Conservation (phyloP, 495 filamentous ascomycete species). For the Margaritispora aquatica region DNA sequence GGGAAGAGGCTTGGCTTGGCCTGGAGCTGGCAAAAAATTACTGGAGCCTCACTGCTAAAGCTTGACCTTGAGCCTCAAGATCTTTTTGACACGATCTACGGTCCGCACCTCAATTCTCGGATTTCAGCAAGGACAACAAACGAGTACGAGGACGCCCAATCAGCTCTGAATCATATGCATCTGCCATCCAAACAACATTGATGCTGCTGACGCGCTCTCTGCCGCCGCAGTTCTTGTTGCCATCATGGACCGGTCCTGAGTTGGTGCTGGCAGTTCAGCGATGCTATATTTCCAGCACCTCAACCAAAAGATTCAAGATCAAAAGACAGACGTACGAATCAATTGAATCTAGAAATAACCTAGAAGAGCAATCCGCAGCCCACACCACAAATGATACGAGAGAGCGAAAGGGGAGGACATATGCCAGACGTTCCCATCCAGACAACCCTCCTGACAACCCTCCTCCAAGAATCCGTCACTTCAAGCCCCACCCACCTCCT, state of each 20-base stretch:
- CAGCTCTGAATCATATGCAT: conserved; percentile 1
- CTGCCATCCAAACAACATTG: conserved; percentile 23
- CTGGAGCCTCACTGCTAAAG: conserved; percentile 2
- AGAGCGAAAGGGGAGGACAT: neutral
- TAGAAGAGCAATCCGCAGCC: neutral
- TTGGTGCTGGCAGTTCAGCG: conserved; percentile 19
- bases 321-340: neutral
- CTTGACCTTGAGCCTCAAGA: neutral
- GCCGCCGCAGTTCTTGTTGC: conserved; percentile 31
- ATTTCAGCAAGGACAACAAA: neutral
- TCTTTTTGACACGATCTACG: no score
- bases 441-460: neutral
- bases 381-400: neutral
- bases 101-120: no score
- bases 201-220: conserved; percentile 33
- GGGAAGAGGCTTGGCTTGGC: neutral
- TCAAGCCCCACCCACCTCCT: neutral
- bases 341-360: neutral
- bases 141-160: neutral
- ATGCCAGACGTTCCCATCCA: neutral
- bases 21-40: neutral
- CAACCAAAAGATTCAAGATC: neutral
- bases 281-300: conserved; percentile 22
- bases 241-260: conserved; percentile 24
- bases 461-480: neutral